A percentile compares a stretch with the other conserved stretches of the same genome.
These are phyloP conservation scores for Neopestalotiopsis clavispora DNA, from an alignment of 2,329 filamentous ascomycete species.

Conservation along the genomic window DNA sequence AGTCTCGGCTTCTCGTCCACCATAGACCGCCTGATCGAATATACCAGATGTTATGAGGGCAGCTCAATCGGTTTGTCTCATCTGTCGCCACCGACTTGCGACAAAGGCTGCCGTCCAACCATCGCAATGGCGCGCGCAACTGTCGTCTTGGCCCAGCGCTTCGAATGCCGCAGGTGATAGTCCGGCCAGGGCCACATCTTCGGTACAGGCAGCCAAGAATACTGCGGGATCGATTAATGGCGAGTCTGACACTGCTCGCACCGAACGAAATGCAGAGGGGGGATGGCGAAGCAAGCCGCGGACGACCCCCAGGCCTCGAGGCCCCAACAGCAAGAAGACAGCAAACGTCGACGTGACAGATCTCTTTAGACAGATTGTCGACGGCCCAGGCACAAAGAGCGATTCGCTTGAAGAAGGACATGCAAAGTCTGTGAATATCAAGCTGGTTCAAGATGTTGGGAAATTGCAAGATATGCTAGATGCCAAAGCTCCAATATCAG, in stretches of 20 bases:
- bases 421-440: constrained; percentile 13
- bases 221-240: background rate
- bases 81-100: constrained; percentile 36
- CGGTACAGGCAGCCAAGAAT: background rate
- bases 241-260: background rate
- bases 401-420: constrained; percentile 17
- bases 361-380: constrained; percentile 34
- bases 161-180: constrained; percentile 6
- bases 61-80: constrained; percentile 32
- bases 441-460: constrained; percentile 31
- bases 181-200: background rate
- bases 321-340: background rate
- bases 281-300: background rate
- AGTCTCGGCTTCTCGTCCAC: background rate
- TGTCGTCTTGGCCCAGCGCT: constrained; percentile 26
- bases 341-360: constrained; percentile 23
- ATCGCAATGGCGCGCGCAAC: constrained; percentile 28
- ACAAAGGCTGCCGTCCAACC: constrained; percentile 22
- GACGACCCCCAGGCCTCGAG: background rate
- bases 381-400: constrained; percentile 24
- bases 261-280: background rate
- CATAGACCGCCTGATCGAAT: background rate
- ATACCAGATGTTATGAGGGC: constrained; percentile 30
- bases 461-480: constrained; percentile 38
- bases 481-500: constrained; percentile 25